These are phyloP conservation scores for Suillus occidentalis DNA, from an alignment of 768 basidiomycete species.

Conservation along the genomic window DNA sequence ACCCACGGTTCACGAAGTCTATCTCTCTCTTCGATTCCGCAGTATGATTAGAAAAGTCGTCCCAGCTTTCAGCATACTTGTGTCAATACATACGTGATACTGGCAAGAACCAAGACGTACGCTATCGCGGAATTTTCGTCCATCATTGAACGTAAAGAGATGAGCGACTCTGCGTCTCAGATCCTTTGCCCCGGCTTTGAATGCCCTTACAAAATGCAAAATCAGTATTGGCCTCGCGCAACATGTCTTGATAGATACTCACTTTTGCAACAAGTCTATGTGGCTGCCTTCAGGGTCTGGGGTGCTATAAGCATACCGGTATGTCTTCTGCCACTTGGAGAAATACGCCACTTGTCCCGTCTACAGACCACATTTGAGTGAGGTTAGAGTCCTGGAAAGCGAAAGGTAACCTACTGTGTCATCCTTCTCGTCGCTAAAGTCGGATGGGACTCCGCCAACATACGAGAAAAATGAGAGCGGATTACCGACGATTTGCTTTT, in stretches of 20 bases:
- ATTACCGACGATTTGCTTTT: slow-evolving; percentile 15
- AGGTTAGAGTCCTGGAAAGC: not conserved
- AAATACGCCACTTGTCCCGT: slow-evolving; percentile 17
- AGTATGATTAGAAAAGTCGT: slow-evolving; percentile 29
- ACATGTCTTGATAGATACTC: not conserved
- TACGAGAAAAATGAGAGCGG: slow-evolving; percentile 20
- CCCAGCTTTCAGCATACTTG: slow-evolving; percentile 19
- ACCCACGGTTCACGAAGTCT: slow-evolving; percentile 14
- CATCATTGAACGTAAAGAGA: slow-evolving; percentile 21
- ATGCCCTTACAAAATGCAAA: slow-evolving; percentile 8
- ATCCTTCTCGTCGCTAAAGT: slow-evolving; percentile 17
- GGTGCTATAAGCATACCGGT: slow-evolving; percentile 16
- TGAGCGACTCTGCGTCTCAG: slow-evolving; percentile 19
- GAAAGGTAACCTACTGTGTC: slow-evolving; percentile 7
- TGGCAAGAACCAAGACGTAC: slow-evolving; percentile 5
- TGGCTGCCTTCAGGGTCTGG: slow-evolving; percentile 16
- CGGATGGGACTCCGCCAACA: slow-evolving; percentile 16
- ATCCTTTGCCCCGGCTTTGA: slow-evolving; percentile 17
- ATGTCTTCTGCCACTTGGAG: slow-evolving; percentile 21
- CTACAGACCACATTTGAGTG: slow-evolving; percentile 7
- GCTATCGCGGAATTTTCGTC: slow-evolving; percentile 11
- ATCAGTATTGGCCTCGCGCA: not conserved
- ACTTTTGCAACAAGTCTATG: slow-evolving; percentile 17
- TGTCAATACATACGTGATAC: slow-evolving; percentile 2
- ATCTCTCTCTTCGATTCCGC: slow-evolving; percentile 19